These are phyloP conservation scores for Hypomyces rosellus DNA, from an alignment of 2,329 filamentous ascomycete species.

Conservation along the genomic window DNA sequence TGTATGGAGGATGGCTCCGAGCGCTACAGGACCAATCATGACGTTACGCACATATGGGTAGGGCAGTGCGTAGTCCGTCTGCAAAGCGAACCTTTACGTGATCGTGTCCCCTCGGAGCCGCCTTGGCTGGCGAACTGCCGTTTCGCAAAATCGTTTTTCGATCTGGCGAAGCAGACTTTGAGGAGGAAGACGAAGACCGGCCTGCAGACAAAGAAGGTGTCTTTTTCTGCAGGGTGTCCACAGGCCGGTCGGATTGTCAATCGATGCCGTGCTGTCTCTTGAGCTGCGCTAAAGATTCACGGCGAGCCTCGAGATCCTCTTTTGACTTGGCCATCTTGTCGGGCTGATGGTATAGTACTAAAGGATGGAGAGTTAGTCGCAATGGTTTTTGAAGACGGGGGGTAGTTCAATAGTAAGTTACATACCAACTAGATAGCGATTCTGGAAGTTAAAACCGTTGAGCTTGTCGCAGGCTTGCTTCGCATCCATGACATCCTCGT, in stretches of 20 bases:
- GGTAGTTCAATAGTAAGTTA: neutral
- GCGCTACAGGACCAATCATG: conserved; percentile 11
- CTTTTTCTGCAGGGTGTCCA: conserved; percentile 42
- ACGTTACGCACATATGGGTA: conserved; percentile 33
- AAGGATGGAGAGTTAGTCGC: neutral
- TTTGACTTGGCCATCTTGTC: conserved; percentile 72
- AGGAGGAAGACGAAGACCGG: conserved; percentile 51
- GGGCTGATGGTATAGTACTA: conserved; percentile 59
- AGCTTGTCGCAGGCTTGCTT: conserved; percentile 99
- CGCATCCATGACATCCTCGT: conserved; percentile 98
- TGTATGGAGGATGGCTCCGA: conserved; percentile 1
- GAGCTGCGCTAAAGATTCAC: conserved; percentile 95
- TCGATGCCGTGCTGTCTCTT: conserved; percentile 98
- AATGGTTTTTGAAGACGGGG: neutral
- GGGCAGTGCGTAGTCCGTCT: conserved; percentile 31
- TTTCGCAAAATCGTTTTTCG: conserved; percentile 40
- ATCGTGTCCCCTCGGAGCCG: conserved; percentile 30
- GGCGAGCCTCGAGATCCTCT: conserved; percentile 88
- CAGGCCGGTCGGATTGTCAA: conserved; percentile 77
- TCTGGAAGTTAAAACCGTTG: conserved; percentile 99
- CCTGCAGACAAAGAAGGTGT: conserved; percentile 48
- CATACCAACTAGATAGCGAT: conserved; percentile 95
- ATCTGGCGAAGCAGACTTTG: conserved; percentile 33
- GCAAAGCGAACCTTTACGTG: conserved; percentile 37
- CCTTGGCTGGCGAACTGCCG: conserved; percentile 30